These are phyloP conservation scores for Scedosporium minutisporum DNA, from an alignment of 2,329 filamentous ascomycete genomes.

Conservation along the genomic window DNA sequence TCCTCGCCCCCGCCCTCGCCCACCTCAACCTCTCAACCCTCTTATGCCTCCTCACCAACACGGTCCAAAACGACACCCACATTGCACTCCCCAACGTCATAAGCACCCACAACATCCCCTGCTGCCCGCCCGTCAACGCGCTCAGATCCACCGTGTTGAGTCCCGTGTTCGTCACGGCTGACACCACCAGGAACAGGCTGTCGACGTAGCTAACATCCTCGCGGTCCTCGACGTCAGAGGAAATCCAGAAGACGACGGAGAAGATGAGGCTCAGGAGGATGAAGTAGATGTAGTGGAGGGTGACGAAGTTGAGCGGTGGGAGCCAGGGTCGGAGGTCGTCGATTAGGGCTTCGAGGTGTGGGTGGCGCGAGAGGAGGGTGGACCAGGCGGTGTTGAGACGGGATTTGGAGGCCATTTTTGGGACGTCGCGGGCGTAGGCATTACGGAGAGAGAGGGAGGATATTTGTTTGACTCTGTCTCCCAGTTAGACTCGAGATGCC, in stretches of 20 bases:
- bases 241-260: slow-evolving; percentile 52
- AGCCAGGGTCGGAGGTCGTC: neutral
- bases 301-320: slow-evolving; percentile 48
- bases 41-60: slow-evolving; percentile 46
- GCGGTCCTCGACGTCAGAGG: slow-evolving; percentile 38
- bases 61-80: slow-evolving; percentile 56
- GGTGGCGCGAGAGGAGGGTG: neutral
- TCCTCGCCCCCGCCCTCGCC: slow-evolving; percentile 14
- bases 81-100: slow-evolving; percentile 58
- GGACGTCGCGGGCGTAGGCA: neutral
- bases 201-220: slow-evolving; percentile 46
- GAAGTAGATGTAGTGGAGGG: slow-evolving; percentile 60
- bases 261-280: slow-evolving; percentile 42
- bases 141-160: slow-evolving; percentile 59
- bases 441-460: neutral
- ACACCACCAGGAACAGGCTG: slow-evolving; percentile 56
- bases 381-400: neutral
- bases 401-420: neutral
- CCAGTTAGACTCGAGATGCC: too few relatives aligned
- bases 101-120: slow-evolving; percentile 53
- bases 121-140: slow-evolving; percentile 57
- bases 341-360: neutral
- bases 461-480: too few relatives aligned
- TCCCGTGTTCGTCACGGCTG: slow-evolving; percentile 58
- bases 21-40: slow-evolving; percentile 35